Evolutionary conservation across 768 basidiomycete species (phyloP).

Genomic region (Kwoniella pini): DNA sequence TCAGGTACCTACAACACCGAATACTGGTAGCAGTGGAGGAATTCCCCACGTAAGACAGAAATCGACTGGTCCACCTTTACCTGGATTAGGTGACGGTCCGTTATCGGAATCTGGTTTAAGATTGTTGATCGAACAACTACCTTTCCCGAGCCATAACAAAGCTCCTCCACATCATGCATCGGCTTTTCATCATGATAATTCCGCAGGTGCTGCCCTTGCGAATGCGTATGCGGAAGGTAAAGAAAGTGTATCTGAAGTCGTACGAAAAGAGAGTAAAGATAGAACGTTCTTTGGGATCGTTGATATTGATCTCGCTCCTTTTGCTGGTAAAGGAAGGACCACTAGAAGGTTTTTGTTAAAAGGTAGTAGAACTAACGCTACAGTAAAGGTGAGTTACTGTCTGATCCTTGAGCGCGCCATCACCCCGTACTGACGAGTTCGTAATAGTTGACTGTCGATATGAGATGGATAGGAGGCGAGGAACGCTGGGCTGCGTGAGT

Average conservation of each 20-base stretch:
- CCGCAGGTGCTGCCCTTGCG: too few relatives aligned
- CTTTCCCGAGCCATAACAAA: background rate
- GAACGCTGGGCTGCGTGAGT: constrained; percentile 45
- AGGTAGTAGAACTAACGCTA: constrained; percentile 46
- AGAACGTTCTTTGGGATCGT: constrained; percentile 33
- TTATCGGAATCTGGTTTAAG: constrained; percentile 33
- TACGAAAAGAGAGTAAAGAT: constrained; percentile 9
- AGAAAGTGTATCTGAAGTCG: background rate
- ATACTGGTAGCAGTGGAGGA: background rate
- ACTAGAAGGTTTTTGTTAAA: constrained; percentile 37
- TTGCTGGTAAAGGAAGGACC: constrained; percentile 39
- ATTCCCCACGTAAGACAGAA: constrained; percentile 3
- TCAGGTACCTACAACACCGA: background rate
- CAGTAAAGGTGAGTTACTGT: constrained; percentile 30
- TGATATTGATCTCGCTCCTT: constrained; percentile 43
- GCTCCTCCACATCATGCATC: background rate
- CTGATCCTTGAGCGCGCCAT: too few relatives aligned
- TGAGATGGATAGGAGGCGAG: constrained; percentile 40
- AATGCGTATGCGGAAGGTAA: background rate
- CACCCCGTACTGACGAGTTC: too few relatives aligned
- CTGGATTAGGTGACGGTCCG: constrained; percentile 36
- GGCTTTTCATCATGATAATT: too few relatives aligned
- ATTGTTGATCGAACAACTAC: constrained; percentile 31
- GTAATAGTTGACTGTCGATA: constrained; percentile 37
- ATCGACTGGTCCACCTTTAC: constrained; percentile 1